Evolutionary conservation across 2,329 filamentous ascomycete genomes (phyloP).

Genomic region (Aspergillus sp.): DNA sequence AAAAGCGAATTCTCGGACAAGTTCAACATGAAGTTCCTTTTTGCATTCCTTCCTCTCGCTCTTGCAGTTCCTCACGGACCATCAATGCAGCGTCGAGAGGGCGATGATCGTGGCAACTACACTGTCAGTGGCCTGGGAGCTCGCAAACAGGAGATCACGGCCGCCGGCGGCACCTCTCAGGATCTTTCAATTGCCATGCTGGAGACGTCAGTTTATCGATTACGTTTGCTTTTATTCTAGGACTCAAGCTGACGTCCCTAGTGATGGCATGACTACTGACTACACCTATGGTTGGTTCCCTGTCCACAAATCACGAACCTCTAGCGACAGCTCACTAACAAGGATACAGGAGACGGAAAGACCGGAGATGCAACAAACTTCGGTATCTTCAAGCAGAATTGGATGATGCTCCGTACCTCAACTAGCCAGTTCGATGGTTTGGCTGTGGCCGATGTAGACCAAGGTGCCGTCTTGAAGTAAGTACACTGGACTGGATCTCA

Average conservation of each 20-base stretch:
- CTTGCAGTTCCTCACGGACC: neutral
- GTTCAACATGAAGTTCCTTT: neutral
- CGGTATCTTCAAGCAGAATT: slow-evolving; percentile 17
- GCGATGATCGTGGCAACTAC: slow-evolving; percentile 19
- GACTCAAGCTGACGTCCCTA: neutral
- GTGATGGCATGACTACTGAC: slow-evolving; percentile 21
- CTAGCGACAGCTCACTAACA: neutral
- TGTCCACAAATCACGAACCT: neutral
- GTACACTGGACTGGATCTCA: too few relatives aligned
- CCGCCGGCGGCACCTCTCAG: slow-evolving; percentile 23
- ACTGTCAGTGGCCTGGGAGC: slow-evolving; percentile 17
- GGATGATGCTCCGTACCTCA: too few relatives aligned
- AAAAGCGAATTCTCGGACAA: neutral
- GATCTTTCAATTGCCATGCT: slow-evolving; percentile 28
- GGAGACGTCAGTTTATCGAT: slow-evolving; percentile 17
- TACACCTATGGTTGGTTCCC: slow-evolving; percentile 21
- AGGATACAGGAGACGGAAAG: slow-evolving; percentile 27
- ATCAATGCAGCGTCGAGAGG: neutral
- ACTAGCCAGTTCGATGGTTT: too few relatives aligned
- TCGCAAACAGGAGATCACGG: slow-evolving; percentile 21
- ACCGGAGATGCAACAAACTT: slow-evolving; percentile 29
- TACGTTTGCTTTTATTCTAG: neutral
- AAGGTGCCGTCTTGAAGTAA: too few relatives aligned
- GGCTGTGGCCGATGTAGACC: too few relatives aligned
- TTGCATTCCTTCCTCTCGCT: neutral